Base-by-base conservation (phyloP, 1,139 yeast genomes). In the Nakaseomyces nivariensis region DNA sequence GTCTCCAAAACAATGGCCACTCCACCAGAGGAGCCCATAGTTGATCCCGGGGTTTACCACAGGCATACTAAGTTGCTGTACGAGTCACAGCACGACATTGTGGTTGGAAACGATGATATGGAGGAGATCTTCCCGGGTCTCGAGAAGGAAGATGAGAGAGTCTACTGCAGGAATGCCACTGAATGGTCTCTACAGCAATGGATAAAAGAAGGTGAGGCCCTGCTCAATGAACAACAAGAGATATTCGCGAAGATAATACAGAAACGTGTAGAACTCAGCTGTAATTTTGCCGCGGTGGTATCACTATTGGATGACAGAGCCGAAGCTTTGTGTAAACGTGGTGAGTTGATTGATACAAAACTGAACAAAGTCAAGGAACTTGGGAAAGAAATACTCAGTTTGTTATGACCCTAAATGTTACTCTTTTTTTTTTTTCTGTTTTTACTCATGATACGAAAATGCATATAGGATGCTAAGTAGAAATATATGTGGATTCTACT, bases 341-440 rank as follows among this genome's bases (percentile, higher is more conserved):
- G 72, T n/a, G 56, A 54, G 1, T 59, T 63, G 13, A 52, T 73
- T 26, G 68, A 69, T 49, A 64, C 61, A 25, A 69, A 72, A 54
- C 60, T 72, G 40, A 55, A 55, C 4, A 67, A 67, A 45, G 61
- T 74, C 26, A 71, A 69, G 51, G 64, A 59, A 17, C 60, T 73
- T 33, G 76, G 76, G 9, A 63, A 64, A 38, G 74, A 71, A 50
- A 72, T 73, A 43, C 66, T 71, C n/a, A 59, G 64, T 44, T 62
- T 67, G 13, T 6, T 33, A 33, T 33, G 10, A 33, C 22, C 22
- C 22, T 17, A 17, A 17, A 17, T 17, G 22, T 17, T 17, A 17
- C 22, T 17, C 1, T 17, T 17, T 17, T 17, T 17, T 17, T 17
- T 17, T 17, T 17, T 17, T 17, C 22, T 17, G 22, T 17, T 17